Evolutionary conservation across 495 filamentous ascomycete species (phyloP), one percentile per base, ranked within the genome.

Genomic region (Xylaria cubensis): DNA sequence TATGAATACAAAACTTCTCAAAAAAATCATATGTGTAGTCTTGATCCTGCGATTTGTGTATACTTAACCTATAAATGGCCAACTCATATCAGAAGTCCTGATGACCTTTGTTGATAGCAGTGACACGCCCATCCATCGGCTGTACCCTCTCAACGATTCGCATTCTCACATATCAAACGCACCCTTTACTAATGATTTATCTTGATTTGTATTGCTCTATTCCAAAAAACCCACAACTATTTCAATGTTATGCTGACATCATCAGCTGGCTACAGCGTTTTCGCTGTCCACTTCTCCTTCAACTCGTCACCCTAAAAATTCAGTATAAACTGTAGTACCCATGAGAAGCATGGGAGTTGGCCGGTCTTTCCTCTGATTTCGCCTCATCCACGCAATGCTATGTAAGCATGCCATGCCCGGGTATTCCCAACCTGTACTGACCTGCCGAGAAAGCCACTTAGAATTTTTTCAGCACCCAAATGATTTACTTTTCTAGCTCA

Each of bases 1-100:
- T 21, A 64, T 64, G 68, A 70, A 70, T 69, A 59, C 36, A 53
- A 69, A 59, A 29, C 53, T 69, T 69, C 51, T 36, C 21, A 51
- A 56, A 42, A 26, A 36, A 21, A 10, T n/a, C 24, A 26, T 64
- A 41, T 6, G 32, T 32, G 17, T 17, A n/a, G 41, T 32, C 24
- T 24, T 46, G 9, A 26, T 12, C 3, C 7, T 8, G 46, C 46
- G n/a, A 12, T 53, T 10, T 53, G 50, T 53, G 21, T 26, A 53
- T 12, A 0, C 21, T 12, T 26, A 24, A 1, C 50, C 50, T 4
- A 12, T 24, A 12, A 53, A 21, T 9, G 21, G 21, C 9, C 1
- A 24, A 1, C 0, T 1, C 48, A 3, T 51, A 24, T 19, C 8
- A 24, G 21, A 51, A n/a, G 8, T 21, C n/a, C 21, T 24, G n/a